Percentiles rank a stretch among this genome's conserved stretches.
Conservation (phyloP, 2,329 filamentous ascomycete genomes). For the Aureobasidium sp. region DNA sequence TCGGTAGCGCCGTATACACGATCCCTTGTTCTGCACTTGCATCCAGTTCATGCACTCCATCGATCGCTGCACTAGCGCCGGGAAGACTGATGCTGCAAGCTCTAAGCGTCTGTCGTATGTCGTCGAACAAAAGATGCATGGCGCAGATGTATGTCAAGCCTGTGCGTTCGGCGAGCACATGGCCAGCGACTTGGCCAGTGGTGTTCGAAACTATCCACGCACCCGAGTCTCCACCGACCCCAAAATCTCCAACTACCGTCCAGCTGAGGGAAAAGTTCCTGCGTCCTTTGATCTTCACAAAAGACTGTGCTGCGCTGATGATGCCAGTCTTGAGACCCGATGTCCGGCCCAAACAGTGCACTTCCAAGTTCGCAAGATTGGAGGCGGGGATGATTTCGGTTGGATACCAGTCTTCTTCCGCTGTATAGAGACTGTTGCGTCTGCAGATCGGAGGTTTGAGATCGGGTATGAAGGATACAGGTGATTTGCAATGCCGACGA, state of each 20-base stretch:
- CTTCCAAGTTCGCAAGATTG: conserved; percentile 64
- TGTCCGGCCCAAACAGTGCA: conserved; percentile 84
- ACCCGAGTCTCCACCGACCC: conserved; percentile 80
- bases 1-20: background rate
- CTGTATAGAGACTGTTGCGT: conserved; percentile 7
- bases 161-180: conserved; percentile 71
- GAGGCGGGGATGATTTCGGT: conserved; percentile 48
- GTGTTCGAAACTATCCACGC: conserved; percentile 84
- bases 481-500: conserved; percentile 29
- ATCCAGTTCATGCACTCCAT: background rate
- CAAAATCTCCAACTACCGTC: conserved; percentile 54
- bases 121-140: conserved; percentile 82
- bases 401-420: conserved; percentile 33
- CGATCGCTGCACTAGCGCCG: background rate
- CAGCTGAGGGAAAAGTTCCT: conserved; percentile 69
- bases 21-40: background rate
- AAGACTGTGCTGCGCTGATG: conserved; percentile 69
- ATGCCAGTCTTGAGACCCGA: conserved; percentile 73
- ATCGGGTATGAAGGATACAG: conserved; percentile 30
- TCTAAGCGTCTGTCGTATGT: conserved; percentile 73
- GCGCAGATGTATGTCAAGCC: conserved; percentile 86
- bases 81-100: conserved; percentile 35
- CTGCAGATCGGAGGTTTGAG: conserved; percentile 22
- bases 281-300: conserved; percentile 82
- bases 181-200: conserved; percentile 75